Conservation (phyloP, 768 basidiomycete genomes). For the Russula ochroleuca region DNA sequence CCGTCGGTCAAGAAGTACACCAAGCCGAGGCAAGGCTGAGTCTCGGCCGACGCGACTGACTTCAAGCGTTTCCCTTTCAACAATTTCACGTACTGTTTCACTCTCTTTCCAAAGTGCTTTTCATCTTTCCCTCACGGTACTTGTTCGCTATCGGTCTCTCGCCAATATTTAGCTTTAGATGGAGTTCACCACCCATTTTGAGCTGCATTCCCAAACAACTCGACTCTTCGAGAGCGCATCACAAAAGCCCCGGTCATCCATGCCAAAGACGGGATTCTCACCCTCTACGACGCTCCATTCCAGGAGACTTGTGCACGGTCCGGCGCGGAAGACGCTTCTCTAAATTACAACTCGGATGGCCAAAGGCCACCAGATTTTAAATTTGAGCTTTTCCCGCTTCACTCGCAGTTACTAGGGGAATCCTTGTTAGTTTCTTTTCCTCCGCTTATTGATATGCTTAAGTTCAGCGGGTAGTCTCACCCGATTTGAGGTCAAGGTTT, state of each 20-base stretch:
- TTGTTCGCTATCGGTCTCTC: slow-evolving; percentile 82
- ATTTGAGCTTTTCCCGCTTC: slow-evolving; percentile 56
- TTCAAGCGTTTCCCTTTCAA: slow-evolving; percentile 74
- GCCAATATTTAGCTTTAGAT: slow-evolving; percentile 82
- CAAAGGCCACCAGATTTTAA: slow-evolving; percentile 25
- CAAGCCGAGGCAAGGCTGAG: slow-evolving; percentile 52
- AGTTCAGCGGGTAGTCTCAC: slow-evolving; percentile 82
- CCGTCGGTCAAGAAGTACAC: slow-evolving; percentile 54
- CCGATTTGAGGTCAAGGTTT: slow-evolving; percentile 66
- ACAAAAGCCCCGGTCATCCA: slow-evolving; percentile 54
- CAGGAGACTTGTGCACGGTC: slow-evolving; percentile 75
- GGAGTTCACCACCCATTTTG: slow-evolving; percentile 80
- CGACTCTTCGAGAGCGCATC: slow-evolving; percentile 74
- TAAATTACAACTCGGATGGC: slow-evolving; percentile 33
- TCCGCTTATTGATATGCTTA: slow-evolving; percentile 89
- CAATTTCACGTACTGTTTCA: slow-evolving; percentile 80
- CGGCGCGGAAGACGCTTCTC: slow-evolving; percentile 68
- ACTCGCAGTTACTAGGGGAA: slow-evolving; percentile 86
- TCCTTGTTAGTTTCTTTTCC: slow-evolving; percentile 91
- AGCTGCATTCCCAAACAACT: slow-evolving; percentile 85
- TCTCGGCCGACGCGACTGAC: slow-evolving; percentile 56
- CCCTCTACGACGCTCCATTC: slow-evolving; percentile 78
- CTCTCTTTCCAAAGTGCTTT: slow-evolving; percentile 79
- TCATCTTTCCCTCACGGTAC: slow-evolving; percentile 81
- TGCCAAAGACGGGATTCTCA: slow-evolving; percentile 65